Evolutionary conservation across 441 rosid genomes (phyloP).

Genomic region (Theobroma grandiflorum): DNA sequence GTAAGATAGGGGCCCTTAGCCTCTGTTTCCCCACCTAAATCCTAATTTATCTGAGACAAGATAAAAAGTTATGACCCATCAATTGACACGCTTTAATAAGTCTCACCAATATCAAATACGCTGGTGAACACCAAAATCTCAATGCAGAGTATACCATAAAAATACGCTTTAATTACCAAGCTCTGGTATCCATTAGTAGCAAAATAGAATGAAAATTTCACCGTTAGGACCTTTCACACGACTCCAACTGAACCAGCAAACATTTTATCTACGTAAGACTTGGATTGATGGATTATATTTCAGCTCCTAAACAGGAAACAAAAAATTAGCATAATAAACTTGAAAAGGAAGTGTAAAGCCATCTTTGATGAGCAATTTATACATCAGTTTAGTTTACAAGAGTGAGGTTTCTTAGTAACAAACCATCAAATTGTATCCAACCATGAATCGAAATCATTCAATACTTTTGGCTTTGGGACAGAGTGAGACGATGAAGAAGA

Average conservation of each 20-base stretch:
- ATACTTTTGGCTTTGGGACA: constrained; percentile 51
- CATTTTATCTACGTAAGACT: not conserved
- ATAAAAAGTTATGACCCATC: not conserved
- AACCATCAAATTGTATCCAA: constrained; percentile 66
- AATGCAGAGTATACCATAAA: not conserved
- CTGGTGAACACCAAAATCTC: not conserved
- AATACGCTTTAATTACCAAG: not conserved
- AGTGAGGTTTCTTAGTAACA: not conserved
- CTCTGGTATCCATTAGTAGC: not conserved
- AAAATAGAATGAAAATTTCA: not conserved
- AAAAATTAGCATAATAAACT: no score
- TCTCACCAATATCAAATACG: not conserved
- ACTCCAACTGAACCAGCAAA: not conserved
- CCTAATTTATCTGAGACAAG: not conserved
- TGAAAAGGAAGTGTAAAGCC: not conserved
- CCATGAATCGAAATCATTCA: constrained; percentile 90
- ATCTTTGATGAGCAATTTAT: constrained; percentile 16
- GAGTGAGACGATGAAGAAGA: constrained; percentile 43
- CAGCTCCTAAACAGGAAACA: not conserved
- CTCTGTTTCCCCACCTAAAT: not conserved
- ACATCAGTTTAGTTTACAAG: constrained; percentile 15
- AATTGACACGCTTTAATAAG: not conserved
- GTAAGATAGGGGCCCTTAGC: not conserved
- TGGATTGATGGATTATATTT: not conserved
- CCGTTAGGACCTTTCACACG: not conserved